Evolutionary conservation across 306 rosid genomes (phyloP), one percentile per base, ranked within the genome.

Genomic region (Vicia faba): DNA sequence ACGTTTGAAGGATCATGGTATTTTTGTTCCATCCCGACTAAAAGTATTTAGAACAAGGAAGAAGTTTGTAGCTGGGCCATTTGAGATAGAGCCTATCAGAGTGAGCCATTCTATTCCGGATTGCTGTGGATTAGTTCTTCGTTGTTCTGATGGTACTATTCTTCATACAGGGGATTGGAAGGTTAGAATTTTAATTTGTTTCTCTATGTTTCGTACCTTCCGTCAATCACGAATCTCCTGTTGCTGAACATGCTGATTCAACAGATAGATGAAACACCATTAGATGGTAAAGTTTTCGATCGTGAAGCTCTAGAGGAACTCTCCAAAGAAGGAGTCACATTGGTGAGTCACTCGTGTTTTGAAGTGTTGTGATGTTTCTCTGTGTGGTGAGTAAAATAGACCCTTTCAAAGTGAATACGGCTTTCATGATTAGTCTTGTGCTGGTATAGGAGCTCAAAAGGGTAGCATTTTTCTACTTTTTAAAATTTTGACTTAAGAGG

Each of bases 1-100:
- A 74, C 97, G 99, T 71, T 75, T 93, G 80, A 93, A 93, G 80
- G 99, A 93, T 81, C 83, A 93, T 75, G 97, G 96, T 72, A 88
- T 90, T 68, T 89, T 88, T 76, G 78, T 86, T 69, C 75, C 91
- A 38, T 93, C 97, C 39, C 79, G 96, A 80, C 99, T 93, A 44
- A 88, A 78, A 81, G 48, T 78, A 10, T 93, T 93, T 75, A 82
- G 80, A 81, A 86, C 86, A 26, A 86, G 70, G 84, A 88, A 66
- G n/a, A n/a, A n/a, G n/a, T n/a, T n/a, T n/a, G n/a, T n/a, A n/a
- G n/a, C n/a, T n/a, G n/a, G n/a, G n/a, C n/a, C n/a, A n/a, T n/a
- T n/a, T n/a, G n/a, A n/a, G n/a, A n/a, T n/a, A n/a, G n/a, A n/a
- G n/a, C n/a, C n/a, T n/a, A n/a, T n/a, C n/a, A n/a, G n/a, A n/a